Evolutionary conservation across 805 yeast species (phyloP).

Genomic region (Blastobotrys chiropterorum): DNA sequence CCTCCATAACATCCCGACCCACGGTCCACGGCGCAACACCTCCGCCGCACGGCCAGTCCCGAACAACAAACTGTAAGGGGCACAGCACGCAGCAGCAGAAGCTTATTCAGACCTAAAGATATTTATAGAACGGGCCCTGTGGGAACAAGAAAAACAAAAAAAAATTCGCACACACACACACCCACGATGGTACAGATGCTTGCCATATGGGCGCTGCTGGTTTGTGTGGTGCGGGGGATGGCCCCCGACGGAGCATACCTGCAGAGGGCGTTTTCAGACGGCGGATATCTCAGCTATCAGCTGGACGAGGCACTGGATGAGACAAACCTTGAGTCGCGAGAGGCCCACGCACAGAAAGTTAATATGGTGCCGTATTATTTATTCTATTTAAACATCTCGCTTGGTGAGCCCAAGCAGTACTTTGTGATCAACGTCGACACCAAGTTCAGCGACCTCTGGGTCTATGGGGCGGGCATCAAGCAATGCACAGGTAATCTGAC

Average conservation of each 20-base stretch:
- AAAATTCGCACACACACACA: neutral
- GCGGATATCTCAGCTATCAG: neutral
- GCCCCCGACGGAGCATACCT: neutral
- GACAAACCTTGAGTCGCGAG: neutral
- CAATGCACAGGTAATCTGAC: neutral
- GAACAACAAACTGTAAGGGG: too few relatives aligned
- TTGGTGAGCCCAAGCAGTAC: constrained; percentile 53
- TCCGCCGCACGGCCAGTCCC: neutral
- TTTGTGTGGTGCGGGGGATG: neutral
- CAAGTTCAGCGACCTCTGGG: constrained; percentile 65
- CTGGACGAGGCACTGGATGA: neutral
- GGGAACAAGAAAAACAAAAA: too few relatives aligned
- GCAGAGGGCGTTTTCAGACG: neutral
- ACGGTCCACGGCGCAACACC: neutral
- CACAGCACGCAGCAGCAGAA: neutral
- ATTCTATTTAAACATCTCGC: constrained; percentile 19
- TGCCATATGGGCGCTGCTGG: neutral
- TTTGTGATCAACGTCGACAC: constrained; percentile 56
- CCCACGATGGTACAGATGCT: neutral
- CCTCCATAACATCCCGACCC: neutral
- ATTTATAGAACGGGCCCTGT: neutral
- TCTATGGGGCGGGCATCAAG: constrained; percentile 26
- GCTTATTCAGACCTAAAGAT: neutral
- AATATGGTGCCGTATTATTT: neutral
- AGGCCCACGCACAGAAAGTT: neutral